phyloP scores from a whole-genome alignment of 768 basidiomycete species.

The Hirschioporus abietinus region DNA sequence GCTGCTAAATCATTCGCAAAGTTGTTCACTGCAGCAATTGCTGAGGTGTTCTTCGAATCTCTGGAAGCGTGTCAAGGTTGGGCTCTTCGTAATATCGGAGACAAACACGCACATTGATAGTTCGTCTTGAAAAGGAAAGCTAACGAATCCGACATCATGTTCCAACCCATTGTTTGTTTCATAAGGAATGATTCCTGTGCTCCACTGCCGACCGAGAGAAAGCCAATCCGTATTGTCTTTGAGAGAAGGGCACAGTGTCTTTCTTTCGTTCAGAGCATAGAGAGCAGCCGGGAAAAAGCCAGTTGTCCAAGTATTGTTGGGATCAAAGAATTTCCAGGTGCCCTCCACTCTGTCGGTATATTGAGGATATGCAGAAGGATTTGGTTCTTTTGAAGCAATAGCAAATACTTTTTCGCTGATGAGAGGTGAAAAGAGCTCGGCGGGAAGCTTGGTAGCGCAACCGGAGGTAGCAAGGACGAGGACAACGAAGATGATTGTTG shows the following conservation, averaged over 20 bases:
- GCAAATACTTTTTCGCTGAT: slow-evolving; percentile 54
- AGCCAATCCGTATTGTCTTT: slow-evolving; percentile 51
- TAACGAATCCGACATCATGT: slow-evolving; percentile 70
- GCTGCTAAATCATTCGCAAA: slow-evolving; percentile 53
- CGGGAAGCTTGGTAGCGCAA: slow-evolving; percentile 24
- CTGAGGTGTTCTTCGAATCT: slow-evolving; percentile 52
- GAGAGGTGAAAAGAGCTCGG: slow-evolving; percentile 54
- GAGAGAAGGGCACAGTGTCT: slow-evolving; percentile 38
- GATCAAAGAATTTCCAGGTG: slow-evolving; percentile 45
- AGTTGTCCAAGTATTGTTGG: slow-evolving; percentile 56
- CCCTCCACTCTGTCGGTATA: slow-evolving; percentile 48
- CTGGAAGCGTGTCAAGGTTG: slow-evolving; percentile 27
- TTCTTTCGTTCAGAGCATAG: slow-evolving; percentile 55
- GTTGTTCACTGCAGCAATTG: slow-evolving; percentile 46
- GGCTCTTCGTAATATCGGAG: not conserved
- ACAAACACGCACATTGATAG: slow-evolving; percentile 42
- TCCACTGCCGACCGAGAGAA: slow-evolving; percentile 43
- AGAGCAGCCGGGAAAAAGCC: slow-evolving; percentile 61
- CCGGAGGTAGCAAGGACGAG: not conserved
- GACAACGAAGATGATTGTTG: not conserved
- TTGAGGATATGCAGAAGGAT: slow-evolving; percentile 51
- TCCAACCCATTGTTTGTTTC: slow-evolving; percentile 44
- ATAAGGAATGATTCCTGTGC: slow-evolving; percentile 45
- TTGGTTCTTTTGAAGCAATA: slow-evolving; percentile 41
- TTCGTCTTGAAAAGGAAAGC: slow-evolving; percentile 64